A percentile compares a stretch with the other conserved stretches of the same genome.
Evolutionary conservation across 2,329 filamentous ascomycete species (phyloP).

Genomic region (Saccharata proteae): DNA sequence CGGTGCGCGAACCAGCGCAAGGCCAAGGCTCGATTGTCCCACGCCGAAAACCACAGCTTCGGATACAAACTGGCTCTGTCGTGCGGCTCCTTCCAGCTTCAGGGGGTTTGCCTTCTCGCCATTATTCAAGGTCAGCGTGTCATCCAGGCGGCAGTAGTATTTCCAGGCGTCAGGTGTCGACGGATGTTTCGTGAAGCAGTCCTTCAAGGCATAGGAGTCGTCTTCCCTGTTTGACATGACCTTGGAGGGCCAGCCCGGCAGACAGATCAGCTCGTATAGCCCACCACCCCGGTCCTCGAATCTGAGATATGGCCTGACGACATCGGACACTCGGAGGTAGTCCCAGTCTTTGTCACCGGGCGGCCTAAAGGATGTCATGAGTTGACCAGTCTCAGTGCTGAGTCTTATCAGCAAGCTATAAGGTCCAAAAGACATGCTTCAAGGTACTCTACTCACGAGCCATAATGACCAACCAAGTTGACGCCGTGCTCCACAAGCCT

Average conservation of each 20-base stretch:
- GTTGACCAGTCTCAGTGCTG: constrained; percentile 48
- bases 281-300: constrained; percentile 23
- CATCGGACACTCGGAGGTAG: constrained; percentile 37
- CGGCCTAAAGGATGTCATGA: constrained; percentile 48
- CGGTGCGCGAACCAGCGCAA: constrained; percentile 42
- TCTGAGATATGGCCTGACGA: constrained; percentile 27
- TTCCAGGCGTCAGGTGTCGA: constrained; percentile 33
- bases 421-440: too few relatives aligned
- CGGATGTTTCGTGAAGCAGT: constrained; percentile 35
- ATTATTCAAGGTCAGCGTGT: constrained; percentile 37
- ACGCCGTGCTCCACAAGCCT: constrained; percentile 41
- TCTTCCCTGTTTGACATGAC: constrained; percentile 33
- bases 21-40: constrained; percentile 39
- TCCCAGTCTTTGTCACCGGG: constrained; percentile 47
- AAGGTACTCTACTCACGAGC: constrained; percentile 43
- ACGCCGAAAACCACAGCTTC: constrained; percentile 49
- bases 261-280: constrained; percentile 24
- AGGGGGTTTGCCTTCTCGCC: constrained; percentile 41
- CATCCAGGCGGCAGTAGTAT: constrained; percentile 35
- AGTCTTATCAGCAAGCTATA: too few relatives aligned
- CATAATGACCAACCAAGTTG: constrained; percentile 45
- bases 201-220: constrained; percentile 12
- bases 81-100: constrained; percentile 41
- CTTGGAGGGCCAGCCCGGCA: constrained; percentile 22
- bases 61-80: constrained; percentile 39